phyloP scores from a whole-genome alignment of 768 basidiomycete genomes.

The Ramaria sp. region DNA sequence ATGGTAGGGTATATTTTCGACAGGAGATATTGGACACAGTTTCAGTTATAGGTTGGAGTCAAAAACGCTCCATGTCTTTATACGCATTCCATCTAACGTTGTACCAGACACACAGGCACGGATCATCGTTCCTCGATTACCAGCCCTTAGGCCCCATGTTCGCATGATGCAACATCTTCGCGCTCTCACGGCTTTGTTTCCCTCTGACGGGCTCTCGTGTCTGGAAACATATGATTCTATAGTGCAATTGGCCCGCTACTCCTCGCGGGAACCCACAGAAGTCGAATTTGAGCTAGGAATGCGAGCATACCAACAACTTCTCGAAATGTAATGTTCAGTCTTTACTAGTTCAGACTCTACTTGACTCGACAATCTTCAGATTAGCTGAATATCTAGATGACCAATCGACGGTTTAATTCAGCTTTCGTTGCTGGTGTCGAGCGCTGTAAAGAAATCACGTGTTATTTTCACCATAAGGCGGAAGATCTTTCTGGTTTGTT shows the following conservation, averaged over 20 bases:
- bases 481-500: no score
- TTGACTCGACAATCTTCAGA: neutral
- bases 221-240: constrained; percentile 55
- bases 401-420: neutral
- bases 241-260: constrained; percentile 59
- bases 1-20: constrained; percentile 53
- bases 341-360: neutral
- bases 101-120: constrained; percentile 55
- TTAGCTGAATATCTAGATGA: neutral
- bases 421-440: no score
- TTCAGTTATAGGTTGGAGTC: constrained; percentile 47
- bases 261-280: constrained; percentile 48
- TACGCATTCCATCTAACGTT: neutral
- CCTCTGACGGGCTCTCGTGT: constrained; percentile 15
- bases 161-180: constrained; percentile 77
- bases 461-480: no score
- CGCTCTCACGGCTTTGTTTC: constrained; percentile 54
- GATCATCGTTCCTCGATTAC: constrained; percentile 62
- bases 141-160: constrained; percentile 54
- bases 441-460: neutral
- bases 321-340: constrained; percentile 36
- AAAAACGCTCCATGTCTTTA: neutral
- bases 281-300: constrained; percentile 57
- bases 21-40: constrained; percentile 63
- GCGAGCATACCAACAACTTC: constrained; percentile 48